A percentile compares a stretch with the other conserved stretches of the same genome.
These are phyloP conservation scores for Mycena alexandri DNA, from an alignment of 768 basidiomycete species.

Conservation along the genomic window DNA sequence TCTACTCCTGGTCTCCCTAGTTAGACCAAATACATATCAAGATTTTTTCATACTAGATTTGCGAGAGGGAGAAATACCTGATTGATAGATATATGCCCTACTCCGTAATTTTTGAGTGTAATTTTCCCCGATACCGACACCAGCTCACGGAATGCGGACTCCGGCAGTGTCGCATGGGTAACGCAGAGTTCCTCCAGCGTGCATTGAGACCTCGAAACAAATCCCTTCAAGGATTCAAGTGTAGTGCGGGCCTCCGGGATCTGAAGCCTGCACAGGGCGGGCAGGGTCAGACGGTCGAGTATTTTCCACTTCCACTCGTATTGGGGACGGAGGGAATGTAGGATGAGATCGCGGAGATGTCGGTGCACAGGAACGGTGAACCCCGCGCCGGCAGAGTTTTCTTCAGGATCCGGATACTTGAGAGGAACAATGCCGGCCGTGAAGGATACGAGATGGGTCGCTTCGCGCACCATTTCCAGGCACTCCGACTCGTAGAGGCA, in stretches of 20 bases:
- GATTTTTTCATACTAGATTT: too few relatives aligned
- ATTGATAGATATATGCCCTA: too few relatives aligned
- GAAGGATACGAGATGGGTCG: neutral
- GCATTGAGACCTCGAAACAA: neutral
- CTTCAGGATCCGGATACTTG: too few relatives aligned
- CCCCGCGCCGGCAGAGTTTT: too few relatives aligned
- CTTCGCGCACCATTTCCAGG: neutral
- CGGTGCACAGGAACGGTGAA: too few relatives aligned
- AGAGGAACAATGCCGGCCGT: neutral
- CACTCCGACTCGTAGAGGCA: neutral
- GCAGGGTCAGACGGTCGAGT: neutral
- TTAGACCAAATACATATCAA: too few relatives aligned
- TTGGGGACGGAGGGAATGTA: neutral
- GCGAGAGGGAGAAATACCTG: too few relatives aligned
- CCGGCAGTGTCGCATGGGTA: too few relatives aligned
- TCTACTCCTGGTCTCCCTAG: too few relatives aligned
- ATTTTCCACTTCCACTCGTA: neutral
- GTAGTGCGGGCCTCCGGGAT: neutral
- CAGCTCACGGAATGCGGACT: too few relatives aligned
- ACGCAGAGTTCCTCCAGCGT: neutral
- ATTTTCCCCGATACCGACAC: too few relatives aligned
- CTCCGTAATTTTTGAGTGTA: too few relatives aligned
- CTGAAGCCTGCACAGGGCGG: neutral
- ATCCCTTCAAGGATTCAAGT: neutral
- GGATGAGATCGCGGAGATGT: neutral